A percentile compares a stretch with the other conserved stretches of the same genome.
Evolutionary conservation across 2,329 filamentous ascomycete species (phyloP).

Genomic region (Stemphylium vesicarium): DNA sequence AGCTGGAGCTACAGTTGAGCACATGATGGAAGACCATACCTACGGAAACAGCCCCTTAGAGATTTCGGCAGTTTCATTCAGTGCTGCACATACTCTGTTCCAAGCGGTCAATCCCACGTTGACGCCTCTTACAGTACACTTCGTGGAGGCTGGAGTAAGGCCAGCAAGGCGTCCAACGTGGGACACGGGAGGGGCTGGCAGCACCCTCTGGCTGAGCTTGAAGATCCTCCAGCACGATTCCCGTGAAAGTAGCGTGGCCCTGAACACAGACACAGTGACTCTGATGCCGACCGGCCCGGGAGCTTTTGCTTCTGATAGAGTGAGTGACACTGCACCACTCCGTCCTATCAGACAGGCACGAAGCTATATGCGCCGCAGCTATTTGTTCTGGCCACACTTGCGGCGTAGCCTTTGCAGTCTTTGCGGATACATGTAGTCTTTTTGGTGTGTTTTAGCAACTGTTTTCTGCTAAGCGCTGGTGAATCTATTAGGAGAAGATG

Average conservation of each 20-base stretch:
- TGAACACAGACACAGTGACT: background rate
- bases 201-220: background rate
- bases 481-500: background rate
- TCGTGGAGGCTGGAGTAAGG: constrained; percentile 7
- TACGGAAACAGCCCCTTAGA: too few relatives aligned
- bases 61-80: too few relatives aligned
- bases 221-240: background rate
- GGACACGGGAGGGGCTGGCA: constrained; percentile 5
- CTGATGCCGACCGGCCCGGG: background rate
- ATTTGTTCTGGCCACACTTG: background rate
- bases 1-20: too few relatives aligned
- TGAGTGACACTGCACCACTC: constrained; percentile 2
- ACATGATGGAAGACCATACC: too few relatives aligned
- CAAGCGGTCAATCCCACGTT: background rate
- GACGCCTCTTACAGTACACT: background rate
- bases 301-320: background rate
- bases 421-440: background rate
- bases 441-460: background rate
- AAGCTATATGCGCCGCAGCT: background rate
- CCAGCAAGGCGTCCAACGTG: constrained; percentile 13
- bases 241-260: background rate
- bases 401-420: background rate
- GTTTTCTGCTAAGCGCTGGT: background rate
- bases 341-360: background rate
- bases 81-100: too few relatives aligned